Base-by-base conservation (phyloP, 2,329 filamentous ascomycete genomes). In the Colletotrichum spinosum region DNA sequence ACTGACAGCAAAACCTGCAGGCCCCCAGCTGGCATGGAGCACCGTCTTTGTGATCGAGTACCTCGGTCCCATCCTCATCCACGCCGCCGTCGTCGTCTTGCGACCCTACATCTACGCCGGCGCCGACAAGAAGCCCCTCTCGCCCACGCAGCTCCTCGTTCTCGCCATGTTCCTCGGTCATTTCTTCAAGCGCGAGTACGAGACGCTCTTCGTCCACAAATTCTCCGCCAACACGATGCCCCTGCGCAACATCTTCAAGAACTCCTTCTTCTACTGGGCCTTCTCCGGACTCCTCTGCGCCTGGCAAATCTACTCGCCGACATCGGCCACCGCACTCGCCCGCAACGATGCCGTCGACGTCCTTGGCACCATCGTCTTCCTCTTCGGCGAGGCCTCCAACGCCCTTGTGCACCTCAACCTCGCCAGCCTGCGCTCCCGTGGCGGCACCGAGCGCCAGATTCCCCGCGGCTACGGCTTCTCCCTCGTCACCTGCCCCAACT, bases 161-260 rank as follows among this genome's bases (percentile, higher is more conserved):
- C 91, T 94, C 75, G 80, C 81, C 67, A 87, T 97, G 76, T 88
- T 97, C 72, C 81, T 89, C 61, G 78, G 91, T 11, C 96, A 99
- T 84, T 99, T 97, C 79, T 70, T 92, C 76, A 99, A 99, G 86
- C 94, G 96, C 75, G 96, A 99, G 83, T 85, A 93, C 70, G 96
- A 99, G 83, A 98, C 96, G 1, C 76, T 97, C 68, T 97, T 96
- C 76, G 87, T 99, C 68, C 96, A 99, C 84, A 93, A 93, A 76
- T 99, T 99, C 84, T 95, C 93, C 61, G 89, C 91, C 68, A 93
- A 92, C 73, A 99, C 96, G 53, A 99, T 99, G 96, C 96, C 96
- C 15, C 86, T 87, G 64, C 81, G 80, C 75, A 97, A 97, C 83
- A 93, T 99, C 76, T 91, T 97, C 87, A 96, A 95, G 81, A 99